Base-by-base conservation (phyloP, 2,329 filamentous ascomycete species). In the Phaeosphaeriaceae sp. region DNA sequence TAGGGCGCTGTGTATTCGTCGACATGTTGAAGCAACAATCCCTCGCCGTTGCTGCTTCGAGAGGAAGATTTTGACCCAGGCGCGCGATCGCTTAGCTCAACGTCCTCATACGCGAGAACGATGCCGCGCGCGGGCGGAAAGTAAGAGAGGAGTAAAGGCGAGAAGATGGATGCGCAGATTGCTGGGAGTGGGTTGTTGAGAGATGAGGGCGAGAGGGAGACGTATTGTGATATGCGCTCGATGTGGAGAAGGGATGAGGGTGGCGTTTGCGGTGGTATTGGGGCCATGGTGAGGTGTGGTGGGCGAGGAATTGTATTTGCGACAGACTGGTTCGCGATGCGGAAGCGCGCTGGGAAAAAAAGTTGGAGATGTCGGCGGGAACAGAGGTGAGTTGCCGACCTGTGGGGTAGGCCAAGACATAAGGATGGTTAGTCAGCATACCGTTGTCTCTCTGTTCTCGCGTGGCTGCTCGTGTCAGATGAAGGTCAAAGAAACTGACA, bases 1-100 rank as follows among this genome's bases (percentile, higher is more conserved):
- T 91, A 97, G 21, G 89, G 89, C 22, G 92, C 91, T 7, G 91
- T 92, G 73, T 93, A 96, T 78, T 98, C 95, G 78, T 77, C 73
- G 31, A 76, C 62, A 31, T 73, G 68, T 33, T 51, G 61, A 4
- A 70, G 60, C 2, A 75, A 62, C 5, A 73, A 47, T 13, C 56
- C 55, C 27, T 61, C 41, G 13, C 21, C 13, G 19, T 47, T 25
- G 80, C 76, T 74, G 36, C 84, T 85, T 0, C 89, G 85, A 4
- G 79, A 74, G 60, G 89, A 86, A 1, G 87, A 86, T 5, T n/a
- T 40, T 17, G 11, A n/a, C 1, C 15, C 36, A 2, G 36, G 36
- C 15, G 11, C 36, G 4, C 36, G 13, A 15, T 17, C 13, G 36
- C 36, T n/a, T 15, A 95, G 78, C 41, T 86, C 81, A 3, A 90